Base-by-base conservation (phyloP, 2,329 filamentous ascomycete species). In the Penicillium sumatraense region DNA sequence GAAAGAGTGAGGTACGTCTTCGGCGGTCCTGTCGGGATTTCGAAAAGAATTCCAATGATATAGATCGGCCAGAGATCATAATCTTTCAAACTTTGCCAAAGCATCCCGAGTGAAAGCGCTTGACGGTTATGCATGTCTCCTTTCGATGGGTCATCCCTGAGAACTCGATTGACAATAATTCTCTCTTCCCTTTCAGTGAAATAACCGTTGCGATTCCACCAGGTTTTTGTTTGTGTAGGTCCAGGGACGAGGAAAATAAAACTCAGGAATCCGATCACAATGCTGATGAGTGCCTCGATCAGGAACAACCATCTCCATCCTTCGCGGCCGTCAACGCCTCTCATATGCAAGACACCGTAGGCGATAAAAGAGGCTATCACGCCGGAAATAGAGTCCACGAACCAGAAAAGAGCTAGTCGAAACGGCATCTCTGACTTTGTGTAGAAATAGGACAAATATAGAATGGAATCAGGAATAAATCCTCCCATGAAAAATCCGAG, bases 91-190 rank as follows among this genome's bases (percentile, higher is more conserved):
- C 64, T 67, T 31, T 71, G 61, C 67, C 72, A 74, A 2, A 75
- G 60, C 44, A 67, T 59, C 6, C 48, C 48, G 5, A 65, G 61
- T 8, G 63, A 67, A 18, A 76, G 59, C 2, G 68, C 68, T 59
- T 75, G 66, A 18, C 73, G 63, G 41, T 75, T 74, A 53, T 73
- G 67, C 70, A 73, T 72, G 14, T 66, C 67, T 1, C 70, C 70
- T 45, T 70, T 71, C 20, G 58, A 64, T 0, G 75, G 75, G 47
- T 77, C 78, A 49, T 81, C 77, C 13, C 78, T 71, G 6, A 81
- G 73, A 9, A 84, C 74, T 1, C 85, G 76, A 60, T 87, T 88
- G 23, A 88, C 83, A 57, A 87, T 80, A 61, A 88, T 88, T 49
- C 76, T 75, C 62, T 88, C 84, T 55, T 87, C 86, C 2, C 78